Evolutionary conservation across 2,329 filamentous ascomycete species (phyloP), one percentile per base, ranked within the genome.

Genomic region (Sclerotinia minor): DNA sequence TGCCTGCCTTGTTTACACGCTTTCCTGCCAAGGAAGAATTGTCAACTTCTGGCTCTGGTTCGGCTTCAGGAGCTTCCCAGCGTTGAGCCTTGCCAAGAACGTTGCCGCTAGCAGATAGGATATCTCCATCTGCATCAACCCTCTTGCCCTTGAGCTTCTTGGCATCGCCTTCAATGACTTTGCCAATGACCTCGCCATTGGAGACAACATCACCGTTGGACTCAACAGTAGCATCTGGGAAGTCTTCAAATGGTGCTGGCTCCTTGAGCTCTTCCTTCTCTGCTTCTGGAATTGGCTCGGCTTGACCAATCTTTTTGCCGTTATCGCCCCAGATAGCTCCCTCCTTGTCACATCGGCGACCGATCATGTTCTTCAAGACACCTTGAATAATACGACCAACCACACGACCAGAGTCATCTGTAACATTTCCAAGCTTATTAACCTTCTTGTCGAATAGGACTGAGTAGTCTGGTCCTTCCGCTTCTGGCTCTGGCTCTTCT

Each of bases 321-420:
- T 82, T 81, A 69, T 91, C 88, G 74, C 88, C 88, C 86, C 87
- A 92, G 79, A 92, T 88, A 71, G 89, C 82, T 55, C 90, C 90
- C 47, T 90, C 79, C 65, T 85, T 86, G 70, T 91, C 89, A 45
- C 87, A 81, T 74, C 85, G 85, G 74, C 85, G 86, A 72, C 88
- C 88, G 44, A 88, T 77, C 7, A 92, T 82, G 70, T 89, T 82
- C 77, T 88, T 85, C 24, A 86, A 73, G 21, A 88, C 85, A 49
- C 90, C 90, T 72, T 89, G 84, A 45, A 86, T 79, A 17, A 92
- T 81, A 57, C 85, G 86, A 21, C 87, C 90, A 71, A 91, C 79
- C 3, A 85, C 74, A 53, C 83, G 80, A 32, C 83, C 83, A 49
- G 83, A 79, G 13, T 83, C 79, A 69, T 85, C 81, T 63, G 87